Conservation (phyloP, 805 yeast species). For the Barnettozyma salicaria region DNA sequence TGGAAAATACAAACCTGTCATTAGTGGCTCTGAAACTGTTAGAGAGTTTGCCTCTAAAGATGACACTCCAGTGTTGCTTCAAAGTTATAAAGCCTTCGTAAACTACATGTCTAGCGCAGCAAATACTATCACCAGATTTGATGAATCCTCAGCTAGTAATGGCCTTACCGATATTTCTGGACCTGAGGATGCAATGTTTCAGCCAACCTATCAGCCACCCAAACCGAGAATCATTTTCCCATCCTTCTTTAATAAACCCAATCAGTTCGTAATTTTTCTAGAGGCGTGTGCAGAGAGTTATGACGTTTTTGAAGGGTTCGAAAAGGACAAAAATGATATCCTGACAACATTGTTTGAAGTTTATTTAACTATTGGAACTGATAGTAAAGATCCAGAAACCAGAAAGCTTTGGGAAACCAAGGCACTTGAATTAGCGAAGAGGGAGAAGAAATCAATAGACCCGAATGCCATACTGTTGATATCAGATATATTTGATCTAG, state of each 20-base stretch:
- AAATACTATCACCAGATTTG: constrained; percentile 20
- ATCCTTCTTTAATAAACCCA: constrained; percentile 77
- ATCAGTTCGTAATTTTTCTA: constrained; percentile 83
- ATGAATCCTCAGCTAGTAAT: constrained; percentile 6
- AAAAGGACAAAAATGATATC: constrained; percentile 64
- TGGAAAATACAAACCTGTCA: constrained; percentile 60
- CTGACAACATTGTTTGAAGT: constrained; percentile 76
- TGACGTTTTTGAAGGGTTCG: constrained; percentile 63
- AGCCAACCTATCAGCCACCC: constrained; percentile 85
- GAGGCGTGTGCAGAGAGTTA: constrained; percentile 86
- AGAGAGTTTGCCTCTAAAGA: constrained; percentile 15
- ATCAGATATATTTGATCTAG: constrained; percentile 41
- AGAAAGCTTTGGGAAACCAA: constrained; percentile 55
- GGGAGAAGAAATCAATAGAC: constrained; percentile 46
- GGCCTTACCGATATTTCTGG: not conserved
- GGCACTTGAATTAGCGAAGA: constrained; percentile 48
- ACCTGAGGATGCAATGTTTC: constrained; percentile 2
- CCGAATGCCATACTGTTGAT: constrained; percentile 42
- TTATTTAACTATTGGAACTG: constrained; percentile 57
- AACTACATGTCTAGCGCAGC: constrained; percentile 41
- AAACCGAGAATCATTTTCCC: constrained; percentile 82
- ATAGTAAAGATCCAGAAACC: constrained; percentile 31
- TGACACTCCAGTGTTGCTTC: constrained; percentile 29
- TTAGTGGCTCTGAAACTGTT: constrained; percentile 10
- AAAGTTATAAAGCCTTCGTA: constrained; percentile 53